A percentile compares a stretch with the other conserved stretches of the same genome.
phyloP scores from a whole-genome alignment of 805 yeast genomes.

The Saccharomycopsis malanga region DNA sequence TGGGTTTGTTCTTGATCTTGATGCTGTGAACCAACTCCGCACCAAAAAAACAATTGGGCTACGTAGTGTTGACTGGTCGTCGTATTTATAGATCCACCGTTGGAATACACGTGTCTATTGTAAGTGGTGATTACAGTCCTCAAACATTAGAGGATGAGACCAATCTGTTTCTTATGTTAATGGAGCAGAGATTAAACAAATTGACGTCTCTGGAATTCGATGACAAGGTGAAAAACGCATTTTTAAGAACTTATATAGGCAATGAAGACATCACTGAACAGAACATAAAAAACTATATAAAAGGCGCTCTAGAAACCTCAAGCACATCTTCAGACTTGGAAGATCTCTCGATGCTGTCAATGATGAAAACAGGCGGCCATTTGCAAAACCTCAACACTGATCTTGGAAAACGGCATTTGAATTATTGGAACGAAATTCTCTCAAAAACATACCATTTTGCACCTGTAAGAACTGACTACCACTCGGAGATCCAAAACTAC shows the following conservation, averaged over 20 bases:
- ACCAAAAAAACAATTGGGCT: constrained; percentile 55
- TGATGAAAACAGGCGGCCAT: constrained; percentile 23
- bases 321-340: too few relatives aligned
- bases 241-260: constrained; percentile 27
- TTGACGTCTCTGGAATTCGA: constrained; percentile 34
- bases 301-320: too few relatives aligned
- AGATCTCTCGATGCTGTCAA: constrained; percentile 26
- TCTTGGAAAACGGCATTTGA: constrained; percentile 37
- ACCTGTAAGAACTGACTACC: constrained; percentile 26
- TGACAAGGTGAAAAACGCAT: constrained; percentile 31
- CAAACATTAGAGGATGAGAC: constrained; percentile 37
- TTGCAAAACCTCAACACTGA: constrained; percentile 17
- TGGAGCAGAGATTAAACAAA: constrained; percentile 32
- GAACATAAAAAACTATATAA: constrained; percentile 10
- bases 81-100: constrained; percentile 43
- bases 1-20: constrained; percentile 39
- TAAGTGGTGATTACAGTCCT: constrained; percentile 40
- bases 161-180: constrained; percentile 38
- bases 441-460: constrained; percentile 36
- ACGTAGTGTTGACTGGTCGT: constrained; percentile 51
- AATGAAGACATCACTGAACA: constrained; percentile 15
- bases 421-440: constrained; percentile 43
- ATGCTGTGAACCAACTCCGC: constrained; percentile 43
- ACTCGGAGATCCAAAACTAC: constrained; percentile 24
- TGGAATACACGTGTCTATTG: constrained; percentile 52